Base-by-base conservation (phyloP, 2,329 filamentous ascomycete species). In the Neonectria ditissima region DNA sequence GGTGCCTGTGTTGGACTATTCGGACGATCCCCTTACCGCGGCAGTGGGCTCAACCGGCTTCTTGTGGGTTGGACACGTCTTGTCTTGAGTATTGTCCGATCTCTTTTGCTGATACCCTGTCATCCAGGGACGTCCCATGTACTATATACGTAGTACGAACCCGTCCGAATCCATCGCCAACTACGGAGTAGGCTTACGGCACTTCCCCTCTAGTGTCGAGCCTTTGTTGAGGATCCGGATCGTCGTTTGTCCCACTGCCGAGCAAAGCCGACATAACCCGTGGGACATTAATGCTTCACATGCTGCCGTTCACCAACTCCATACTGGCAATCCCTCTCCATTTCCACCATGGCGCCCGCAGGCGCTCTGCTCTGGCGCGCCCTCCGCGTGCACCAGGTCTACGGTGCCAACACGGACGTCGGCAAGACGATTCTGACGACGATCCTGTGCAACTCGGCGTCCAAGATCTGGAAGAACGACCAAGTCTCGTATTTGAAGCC, bases 391-490 rank as follows among this genome's bases (percentile, higher is more conserved):
- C 87, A 92, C 70, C 92, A 96, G 77, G 82, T 97, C 39, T 97
- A 92, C 73, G 93, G 93, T 28, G 91, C 93, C 50, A 96, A 95
- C 72, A 96, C 93, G 0, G 88, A 92, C 68, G 92, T 96, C 26
- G 93, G 93, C 67, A 97, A 97, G 82, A 97, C 93, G 0, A 87
- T 97, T 32, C 86, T 94, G 62, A 90, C 91, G 2, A 93, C 92
- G 0, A 78, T 93, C 13, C 81, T 97, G 4, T 91, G 88, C 76
- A 89, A 87, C 65, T 86, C 90, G 9, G 84, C 89, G 4, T 80
- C 79, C 39, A 81, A 79, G 26, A 78, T 79, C 41, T 81, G 82
- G 67, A 76, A 77, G 8, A 72, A 79, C 20, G 83, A 85, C 48
- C 78, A 80, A 20, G 84, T 89, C 1, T 83, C 85, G 11, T 97